Percentiles rank a stretch among this genome's conserved stretches.
Conservation (phyloP, 768 basidiomycete genomes). For the Lentinula sp. region DNA sequence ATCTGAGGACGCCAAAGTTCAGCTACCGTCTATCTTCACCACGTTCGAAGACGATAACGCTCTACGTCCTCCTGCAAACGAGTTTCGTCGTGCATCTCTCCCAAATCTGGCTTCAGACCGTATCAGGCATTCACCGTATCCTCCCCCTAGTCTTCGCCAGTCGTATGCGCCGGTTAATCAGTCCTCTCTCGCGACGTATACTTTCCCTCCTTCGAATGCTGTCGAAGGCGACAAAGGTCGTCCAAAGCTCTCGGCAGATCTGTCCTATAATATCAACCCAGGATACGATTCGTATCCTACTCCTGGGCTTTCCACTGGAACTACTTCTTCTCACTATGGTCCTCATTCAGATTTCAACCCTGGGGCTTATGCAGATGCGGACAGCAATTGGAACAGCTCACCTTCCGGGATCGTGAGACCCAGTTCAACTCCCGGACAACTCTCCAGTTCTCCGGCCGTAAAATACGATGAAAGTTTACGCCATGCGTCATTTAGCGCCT, state of each 20-base stretch:
- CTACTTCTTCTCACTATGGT: conserved; percentile 39
- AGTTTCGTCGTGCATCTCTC: conserved; percentile 57
- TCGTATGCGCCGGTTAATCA: conserved; percentile 32
- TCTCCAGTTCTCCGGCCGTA: conserved; percentile 38
- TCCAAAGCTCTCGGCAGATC: conserved; percentile 45
- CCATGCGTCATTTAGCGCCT: conserved; percentile 59
- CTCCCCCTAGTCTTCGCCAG: conserved; percentile 40
- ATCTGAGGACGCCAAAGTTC: conserved; percentile 44
- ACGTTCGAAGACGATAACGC: conserved; percentile 58
- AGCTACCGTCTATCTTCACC: conserved; percentile 70
- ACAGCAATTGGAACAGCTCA: conserved; percentile 51
- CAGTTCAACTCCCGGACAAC: conserved; percentile 58
- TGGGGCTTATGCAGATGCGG: conserved; percentile 39
- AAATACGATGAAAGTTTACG: conserved; percentile 71
- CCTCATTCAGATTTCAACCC: conserved; percentile 45
- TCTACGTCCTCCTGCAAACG: conserved; percentile 22
- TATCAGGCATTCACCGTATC: conserved; percentile 52
- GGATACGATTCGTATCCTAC: conserved; percentile 44
- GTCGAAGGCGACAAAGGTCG: conserved; percentile 33
- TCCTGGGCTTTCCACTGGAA: conserved; percentile 39
- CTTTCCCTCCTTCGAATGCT: conserved; percentile 47
- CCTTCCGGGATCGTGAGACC: conserved; percentile 59
- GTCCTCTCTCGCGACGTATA: conserved; percentile 38
- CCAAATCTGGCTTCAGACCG: conserved; percentile 56
- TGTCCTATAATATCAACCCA: conserved; percentile 31